Percentiles rank a stretch among this genome's conserved stretches.
phyloP scores from a whole-genome alignment of 2,329 filamentous ascomycete species.

The Cordyceps tenuipes region DNA sequence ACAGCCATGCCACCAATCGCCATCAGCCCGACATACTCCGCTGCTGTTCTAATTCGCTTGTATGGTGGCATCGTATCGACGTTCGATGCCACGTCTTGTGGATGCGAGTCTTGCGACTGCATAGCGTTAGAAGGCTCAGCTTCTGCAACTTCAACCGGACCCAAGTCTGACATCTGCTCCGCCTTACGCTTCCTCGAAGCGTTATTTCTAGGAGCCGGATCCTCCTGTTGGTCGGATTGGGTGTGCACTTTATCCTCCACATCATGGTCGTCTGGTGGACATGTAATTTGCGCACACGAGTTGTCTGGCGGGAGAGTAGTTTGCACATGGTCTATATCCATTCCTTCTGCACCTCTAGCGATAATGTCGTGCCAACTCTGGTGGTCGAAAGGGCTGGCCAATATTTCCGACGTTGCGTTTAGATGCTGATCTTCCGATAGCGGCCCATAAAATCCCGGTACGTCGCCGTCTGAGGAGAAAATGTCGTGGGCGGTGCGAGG shows the following conservation, averaged over 20 bases:
- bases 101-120: background rate
- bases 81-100: background rate
- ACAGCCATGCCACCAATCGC: constrained; percentile 31
- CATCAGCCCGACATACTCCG: constrained; percentile 28
- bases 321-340: constrained; percentile 12
- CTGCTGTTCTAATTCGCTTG: constrained; percentile 27
- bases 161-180: background rate
- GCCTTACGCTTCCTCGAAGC: background rate
- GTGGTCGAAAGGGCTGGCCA: background rate
- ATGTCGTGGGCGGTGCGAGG: background rate
- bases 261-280: background rate
- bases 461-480: background rate
- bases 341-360: constrained; percentile 29
- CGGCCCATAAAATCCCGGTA: background rate
- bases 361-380: constrained; percentile 10
- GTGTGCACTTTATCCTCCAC: background rate
- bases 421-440: constrained; percentile 1
- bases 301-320: too few species aligned
- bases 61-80: background rate
- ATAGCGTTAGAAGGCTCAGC: background rate
- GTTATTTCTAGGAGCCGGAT: background rate
- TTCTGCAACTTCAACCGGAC: background rate
- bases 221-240: background rate
- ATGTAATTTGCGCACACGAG: background rate
- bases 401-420: constrained; percentile 22